A percentile compares a stretch with the other conserved stretches of the same genome.
phyloP scores from a whole-genome alignment of 805 yeast genomes.

The Barnettozyma populi region DNA sequence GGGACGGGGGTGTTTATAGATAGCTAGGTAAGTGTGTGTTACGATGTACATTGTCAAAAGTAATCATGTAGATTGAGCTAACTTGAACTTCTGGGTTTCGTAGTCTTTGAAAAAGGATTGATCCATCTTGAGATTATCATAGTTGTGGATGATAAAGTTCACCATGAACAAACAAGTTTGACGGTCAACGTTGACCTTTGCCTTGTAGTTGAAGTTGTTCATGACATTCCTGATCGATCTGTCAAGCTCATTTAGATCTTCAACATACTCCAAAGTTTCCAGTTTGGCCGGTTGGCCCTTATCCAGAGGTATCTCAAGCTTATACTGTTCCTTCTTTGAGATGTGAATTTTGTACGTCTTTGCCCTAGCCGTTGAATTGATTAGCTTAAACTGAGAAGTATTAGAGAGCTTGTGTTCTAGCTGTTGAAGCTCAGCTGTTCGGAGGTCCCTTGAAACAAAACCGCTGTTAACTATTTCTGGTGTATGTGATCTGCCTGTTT shows the following conservation, averaged over 20 bases:
- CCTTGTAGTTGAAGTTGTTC: conserved; percentile 22
- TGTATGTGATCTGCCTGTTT: not conserved
- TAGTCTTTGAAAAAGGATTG: conserved; percentile 16
- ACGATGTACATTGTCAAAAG: conserved; percentile 1
- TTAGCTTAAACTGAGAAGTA: conserved; percentile 14
- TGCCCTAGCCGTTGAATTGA: conserved; percentile 17
- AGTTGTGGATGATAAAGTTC: conserved; percentile 19
- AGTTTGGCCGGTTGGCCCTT: conserved; percentile 8
- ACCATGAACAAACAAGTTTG: conserved; percentile 16
- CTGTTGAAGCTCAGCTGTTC: conserved; percentile 12
- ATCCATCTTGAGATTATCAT: conserved; percentile 12
- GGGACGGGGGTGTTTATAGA: not conserved
- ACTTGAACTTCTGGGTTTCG: conserved; percentile 13
- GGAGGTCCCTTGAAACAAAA: conserved; percentile 1
- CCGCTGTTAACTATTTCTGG: not conserved
- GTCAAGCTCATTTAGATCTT: not conserved
- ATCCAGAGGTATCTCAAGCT: conserved; percentile 16
- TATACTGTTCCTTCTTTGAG: conserved; percentile 13
- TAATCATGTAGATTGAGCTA: conserved; percentile 5
- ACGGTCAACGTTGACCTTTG: conserved; percentile 1
- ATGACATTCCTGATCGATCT: conserved; percentile 11
- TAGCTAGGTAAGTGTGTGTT: not conserved
- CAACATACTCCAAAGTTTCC: not conserved
- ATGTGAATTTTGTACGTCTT: conserved; percentile 15
- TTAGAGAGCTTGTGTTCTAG: conserved; percentile 9